Evolutionary conservation across 371 early-diverging fungal genomes (phyloP), one percentile per base, ranked within the genome.

Genomic region (Aphelidium insulamus): DNA sequence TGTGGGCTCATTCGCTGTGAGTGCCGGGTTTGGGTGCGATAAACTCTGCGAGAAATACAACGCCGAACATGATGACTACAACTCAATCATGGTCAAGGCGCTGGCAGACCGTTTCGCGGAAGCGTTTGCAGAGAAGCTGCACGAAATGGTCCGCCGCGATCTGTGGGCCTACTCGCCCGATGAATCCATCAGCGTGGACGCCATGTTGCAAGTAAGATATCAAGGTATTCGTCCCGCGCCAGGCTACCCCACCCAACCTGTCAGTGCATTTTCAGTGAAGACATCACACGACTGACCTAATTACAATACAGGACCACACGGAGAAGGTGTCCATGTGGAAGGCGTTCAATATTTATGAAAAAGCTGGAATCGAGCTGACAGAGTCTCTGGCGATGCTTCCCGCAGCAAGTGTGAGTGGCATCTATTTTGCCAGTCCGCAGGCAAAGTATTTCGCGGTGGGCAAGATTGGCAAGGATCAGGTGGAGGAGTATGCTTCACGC

Each of bases 141-240:
- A 87, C 48, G 74, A 77, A 42, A 66, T 75, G 34, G 70, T 86
- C 29, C 73, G 88, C 17, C 70, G 64, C 31, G 61, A 70, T 11
- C 59, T 69, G 28, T 87, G 88, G 88, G 87, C 83, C 16, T 87
- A 83, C 57, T 63, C 75, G 4, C 52, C 64, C 4, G 58, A 75
- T 8, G 85, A 86, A 53, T 49, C 49, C 1, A 55, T 85, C 36
- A 51, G 64, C n/a, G 55, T 77, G 19, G 66, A 66, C 29, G 81
- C 78, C 21, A 43, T 85, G 59, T 61, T 84, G 50, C 64, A 74
- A 41, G 68, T 86, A 41, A 81, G 81, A 46, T 87, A 87, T 48
- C 72, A 75, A 47, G 88, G 87, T 32, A 87, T 86, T 40, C 73
- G 87, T 15, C 86, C 87, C 12, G 88, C 88, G 0, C 85, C 85